Conservation (phyloP, 1,139 yeast species). For the Geotrichum europaeum region DNA sequence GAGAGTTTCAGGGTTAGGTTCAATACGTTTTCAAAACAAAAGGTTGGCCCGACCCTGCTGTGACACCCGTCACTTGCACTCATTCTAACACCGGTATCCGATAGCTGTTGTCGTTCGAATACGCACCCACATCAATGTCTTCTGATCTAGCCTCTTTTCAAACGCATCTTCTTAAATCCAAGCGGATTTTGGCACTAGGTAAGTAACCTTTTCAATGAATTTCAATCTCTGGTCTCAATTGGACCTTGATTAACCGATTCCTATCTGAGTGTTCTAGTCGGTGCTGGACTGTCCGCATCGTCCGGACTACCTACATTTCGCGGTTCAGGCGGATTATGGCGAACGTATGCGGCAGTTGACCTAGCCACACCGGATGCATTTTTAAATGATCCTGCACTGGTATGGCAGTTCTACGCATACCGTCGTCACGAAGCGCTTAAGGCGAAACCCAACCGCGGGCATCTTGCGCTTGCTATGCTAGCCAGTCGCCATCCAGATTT, state of each 20-base stretch:
- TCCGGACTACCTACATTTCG: slow-evolving; percentile 74
- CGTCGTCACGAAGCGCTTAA: slow-evolving; percentile 57
- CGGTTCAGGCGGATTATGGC: slow-evolving; percentile 73
- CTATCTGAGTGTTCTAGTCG: slow-evolving; percentile 38
- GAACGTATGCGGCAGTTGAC: slow-evolving; percentile 70
- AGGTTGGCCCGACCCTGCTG: not conserved
- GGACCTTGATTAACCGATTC: not conserved
- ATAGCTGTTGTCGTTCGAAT: not conserved
- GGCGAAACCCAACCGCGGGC: slow-evolving; percentile 71
- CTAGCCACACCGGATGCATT: slow-evolving; percentile 90
- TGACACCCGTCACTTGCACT: not conserved
- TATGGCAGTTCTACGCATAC: slow-evolving; percentile 82
- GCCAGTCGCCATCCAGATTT: slow-evolving; percentile 37
- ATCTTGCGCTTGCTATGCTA: slow-evolving; percentile 57
- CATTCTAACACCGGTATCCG: not conserved
- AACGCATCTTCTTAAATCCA: slow-evolving; percentile 45
- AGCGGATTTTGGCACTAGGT: slow-evolving; percentile 56
- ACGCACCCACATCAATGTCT: slow-evolving; percentile 9
- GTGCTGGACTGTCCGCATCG: slow-evolving; percentile 76
- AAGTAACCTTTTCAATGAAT: slow-evolving; percentile 10
- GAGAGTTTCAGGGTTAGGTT: not conserved
- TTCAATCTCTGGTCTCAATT: not conserved
- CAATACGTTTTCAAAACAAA: not conserved
- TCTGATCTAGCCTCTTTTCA: slow-evolving; percentile 47
- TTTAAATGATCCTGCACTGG: slow-evolving; percentile 71